Evolutionary conservation across 1,284 basidiomycete genomes (phyloP).

Genomic region (Ustilago bromivora): DNA sequence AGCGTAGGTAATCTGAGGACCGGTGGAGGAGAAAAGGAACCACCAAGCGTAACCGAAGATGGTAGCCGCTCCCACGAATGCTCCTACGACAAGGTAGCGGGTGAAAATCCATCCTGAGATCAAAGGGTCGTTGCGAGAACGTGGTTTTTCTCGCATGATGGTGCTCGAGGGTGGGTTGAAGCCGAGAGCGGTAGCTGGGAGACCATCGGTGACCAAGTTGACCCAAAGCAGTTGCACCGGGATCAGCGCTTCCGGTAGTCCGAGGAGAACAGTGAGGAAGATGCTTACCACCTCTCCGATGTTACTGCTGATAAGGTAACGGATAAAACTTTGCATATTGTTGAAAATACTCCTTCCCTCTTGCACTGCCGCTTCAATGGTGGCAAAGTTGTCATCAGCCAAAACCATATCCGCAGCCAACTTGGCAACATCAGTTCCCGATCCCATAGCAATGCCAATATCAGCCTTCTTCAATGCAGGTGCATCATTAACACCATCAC

Average conservation of each 20-base stretch:
- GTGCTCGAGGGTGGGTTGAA: slow-evolving; percentile 93
- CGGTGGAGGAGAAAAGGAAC: slow-evolving; percentile 90
- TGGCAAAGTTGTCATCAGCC: slow-evolving; percentile 72
- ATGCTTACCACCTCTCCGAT: slow-evolving; percentile 98
- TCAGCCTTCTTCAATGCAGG: slow-evolving; percentile 71
- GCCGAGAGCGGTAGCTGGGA: slow-evolving; percentile 96
- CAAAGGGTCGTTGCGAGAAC: slow-evolving; percentile 87
- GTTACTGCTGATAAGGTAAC: slow-evolving; percentile 86
- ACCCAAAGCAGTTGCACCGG: slow-evolving; percentile 95
- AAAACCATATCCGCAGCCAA: slow-evolving; percentile 72
- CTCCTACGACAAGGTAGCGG: slow-evolving; percentile 91
- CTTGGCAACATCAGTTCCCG: slow-evolving; percentile 71
- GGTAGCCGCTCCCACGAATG: slow-evolving; percentile 93
- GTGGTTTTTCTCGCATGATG: slow-evolving; percentile 93
- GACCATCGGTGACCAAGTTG: slow-evolving; percentile 76
- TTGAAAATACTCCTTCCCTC: slow-evolving; percentile 98
- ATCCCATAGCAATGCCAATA: slow-evolving; percentile 72
- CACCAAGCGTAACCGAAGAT: slow-evolving; percentile 99
- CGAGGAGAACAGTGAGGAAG: slow-evolving; percentile 94
- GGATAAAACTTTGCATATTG: slow-evolving; percentile 98
- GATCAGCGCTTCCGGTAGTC: slow-evolving; percentile 98
- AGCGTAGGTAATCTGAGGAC: slow-evolving; percentile 91
- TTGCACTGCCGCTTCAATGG: slow-evolving; percentile 74
- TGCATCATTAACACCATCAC: slow-evolving; percentile 71
- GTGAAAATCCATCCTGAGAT: slow-evolving; percentile 94